phyloP scores from a whole-genome alignment of 441 rosid genomes.

The Croton setiger region DNA sequence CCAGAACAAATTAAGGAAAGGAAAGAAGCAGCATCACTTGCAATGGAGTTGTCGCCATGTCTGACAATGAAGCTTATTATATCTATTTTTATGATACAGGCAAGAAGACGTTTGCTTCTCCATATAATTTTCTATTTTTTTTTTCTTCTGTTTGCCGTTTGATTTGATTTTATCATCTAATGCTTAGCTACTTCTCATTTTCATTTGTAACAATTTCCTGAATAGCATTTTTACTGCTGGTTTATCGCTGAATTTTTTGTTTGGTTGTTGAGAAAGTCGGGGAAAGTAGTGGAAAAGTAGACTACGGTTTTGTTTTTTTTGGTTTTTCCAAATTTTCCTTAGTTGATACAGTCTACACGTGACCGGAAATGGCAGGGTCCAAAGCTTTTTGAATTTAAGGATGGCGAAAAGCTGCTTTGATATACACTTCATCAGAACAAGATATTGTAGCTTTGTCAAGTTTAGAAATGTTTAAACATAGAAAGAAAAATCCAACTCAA shows the following conservation, averaged over 20 bases:
- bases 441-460: not conserved
- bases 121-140: not conserved
- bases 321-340: not conserved
- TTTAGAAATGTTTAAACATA: not conserved
- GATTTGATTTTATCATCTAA: not conserved
- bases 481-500: not conserved
- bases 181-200: not conserved
- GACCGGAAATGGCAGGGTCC: not conserved
- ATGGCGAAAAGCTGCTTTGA: too few species aligned
- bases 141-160: not conserved
- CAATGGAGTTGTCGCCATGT: slow-evolving; percentile 27
- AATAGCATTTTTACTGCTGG: not conserved
- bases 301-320: not conserved
- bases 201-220: not conserved
- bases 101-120: slow-evolving; percentile 14
- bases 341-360: not conserved
- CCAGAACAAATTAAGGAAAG: not conserved
- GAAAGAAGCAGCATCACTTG: not conserved
- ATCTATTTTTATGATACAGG: slow-evolving; percentile 36
- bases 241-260: not conserved
- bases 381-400: not conserved
- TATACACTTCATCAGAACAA: not conserved
- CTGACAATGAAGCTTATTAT: slow-evolving; percentile 22
- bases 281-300: not conserved
- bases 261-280: slow-evolving; percentile 11